Evolutionary conservation across 148 eudicot genomes (phyloP), one percentile per base, ranked within the genome.

Genomic region (Pharnaceum exiguum): DNA sequence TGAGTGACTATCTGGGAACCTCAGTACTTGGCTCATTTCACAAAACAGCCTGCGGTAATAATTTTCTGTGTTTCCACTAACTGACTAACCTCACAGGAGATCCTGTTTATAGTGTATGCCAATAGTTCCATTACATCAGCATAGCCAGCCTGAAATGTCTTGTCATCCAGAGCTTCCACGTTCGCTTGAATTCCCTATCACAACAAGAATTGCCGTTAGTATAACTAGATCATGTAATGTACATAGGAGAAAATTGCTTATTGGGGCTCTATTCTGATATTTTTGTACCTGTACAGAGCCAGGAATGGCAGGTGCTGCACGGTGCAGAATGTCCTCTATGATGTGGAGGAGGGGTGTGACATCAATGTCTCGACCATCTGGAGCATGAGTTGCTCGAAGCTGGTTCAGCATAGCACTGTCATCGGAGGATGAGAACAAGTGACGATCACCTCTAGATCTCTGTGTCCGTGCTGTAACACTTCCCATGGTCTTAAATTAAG

Each of bases 321-420:
- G 84, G 60, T 66, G 60, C 42, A 88, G 30, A 62, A 84, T 77
- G 33, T 88, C 84, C 73, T 88, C 89, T 9, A 84, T 51, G 45
- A 88, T 72, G 53, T 62, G 67, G 29, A 88, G 77, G 26, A 88
- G 65, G 10, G 82, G 78, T 57, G 59, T 73, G 30, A 80, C 80
- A 48, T 84, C 82, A 55, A 79, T 59, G 18, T 79, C 86, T 5
- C 79, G 82, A 30, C 82, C 80, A 44, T 84, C 96, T 2, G 86
- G 91, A 31, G 81, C 62, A 58, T 84, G 96, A 24, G 82, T 77
- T 2, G 68, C 72, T 28, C 59, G 63, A 17, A 88, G 75, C 48
- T 85, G 86, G 75, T 68, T 88, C 67, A 77, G 59, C 86, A 84
- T 75, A 35, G 78, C 79, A 31, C 37, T 74, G 52, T 88, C 96